A percentile compares a stretch with the other conserved stretches of the same genome.
Evolutionary conservation across 2,329 filamentous ascomycete genomes (phyloP).

Genomic region (Penicillium sp.): DNA sequence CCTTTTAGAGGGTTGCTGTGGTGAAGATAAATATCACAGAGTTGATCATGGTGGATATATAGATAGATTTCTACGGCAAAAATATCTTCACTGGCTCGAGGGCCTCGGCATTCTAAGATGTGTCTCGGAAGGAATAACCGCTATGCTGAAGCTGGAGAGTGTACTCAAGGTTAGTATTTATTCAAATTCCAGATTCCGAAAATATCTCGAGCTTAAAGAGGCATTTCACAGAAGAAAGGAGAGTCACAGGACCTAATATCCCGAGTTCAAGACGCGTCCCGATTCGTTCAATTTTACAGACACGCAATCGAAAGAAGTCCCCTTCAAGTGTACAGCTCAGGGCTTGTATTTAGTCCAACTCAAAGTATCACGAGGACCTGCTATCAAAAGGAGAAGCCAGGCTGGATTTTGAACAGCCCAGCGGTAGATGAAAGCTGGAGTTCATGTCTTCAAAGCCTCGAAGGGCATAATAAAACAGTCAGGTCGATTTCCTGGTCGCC

Average conservation of each 20-base stretch:
- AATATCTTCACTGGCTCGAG: constrained; percentile 38
- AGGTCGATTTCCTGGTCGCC: no score
- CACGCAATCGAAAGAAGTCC: constrained; percentile 26
- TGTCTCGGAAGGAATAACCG: constrained; percentile 20
- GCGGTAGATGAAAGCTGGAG: no score
- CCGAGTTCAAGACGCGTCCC: constrained; percentile 29
- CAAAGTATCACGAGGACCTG: no score
- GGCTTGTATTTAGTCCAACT: constrained; percentile 3
- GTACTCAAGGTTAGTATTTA: constrained; percentile 17
- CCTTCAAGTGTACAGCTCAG: constrained; percentile 12
- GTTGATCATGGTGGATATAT: constrained; percentile 16
- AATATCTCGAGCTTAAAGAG: no score
- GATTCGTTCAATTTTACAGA: constrained; percentile 33
- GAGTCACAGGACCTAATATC: no score
- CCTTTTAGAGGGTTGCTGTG: constrained; percentile 20
- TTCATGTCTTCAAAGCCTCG: no score
- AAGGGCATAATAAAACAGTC: no score
- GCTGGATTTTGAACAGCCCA: no score
- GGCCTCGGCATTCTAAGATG: constrained; percentile 32
- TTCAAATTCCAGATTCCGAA: no score
- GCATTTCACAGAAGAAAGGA: no score
- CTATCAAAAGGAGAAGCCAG: no score
- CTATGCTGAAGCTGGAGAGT: constrained; percentile 27
- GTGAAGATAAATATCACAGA: constrained; percentile 8
- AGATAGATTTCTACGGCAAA: constrained; percentile 24